Base-by-base conservation (phyloP, 768 basidiomycete genomes). In the Dioszegia crocea region DNA sequence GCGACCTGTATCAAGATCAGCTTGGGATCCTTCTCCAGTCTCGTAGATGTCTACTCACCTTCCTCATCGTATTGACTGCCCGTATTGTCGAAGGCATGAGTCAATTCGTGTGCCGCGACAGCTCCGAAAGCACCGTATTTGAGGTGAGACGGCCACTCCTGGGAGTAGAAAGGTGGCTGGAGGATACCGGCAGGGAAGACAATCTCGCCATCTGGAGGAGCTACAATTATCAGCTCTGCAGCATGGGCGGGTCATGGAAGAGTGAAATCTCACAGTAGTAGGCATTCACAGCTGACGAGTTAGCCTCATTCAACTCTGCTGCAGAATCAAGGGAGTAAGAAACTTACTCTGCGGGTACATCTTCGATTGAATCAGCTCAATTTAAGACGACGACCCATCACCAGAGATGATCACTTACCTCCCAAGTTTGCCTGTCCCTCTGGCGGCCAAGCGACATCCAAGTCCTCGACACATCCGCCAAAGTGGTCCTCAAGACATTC, bases 161-260 rank as follows among this genome's bases (percentile, higher is more conserved):
- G 80, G 3, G 83, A 83, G 81, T 92, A 97, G 83, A 92, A 97
- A 0, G 93, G 93, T 1, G 89, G 86, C 63, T 87, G 90, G 17
- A 98, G 79, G 68, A 98, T 92, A 24, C 96, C 96, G 21, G 96
- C 94, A 9, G 96, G 93, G 80, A 99, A 97, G 21, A 91, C 66
- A 44, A 88, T 88, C 81, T 94, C 91, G 63, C 91, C 92, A 1
- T 87, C 85, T 10, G 89, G 87, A n/a, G 30, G 91, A 87, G 61
- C 86, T 86, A 78, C 4, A 30, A 85, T 91, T 29, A 26, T 53
- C 21, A 53, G 51, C 77, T 92, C 0, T 91, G 91, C 33, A 14
- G 14, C 33, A 71, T 92, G 89, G 3, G 14, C n/a, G 29, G 24
- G 11, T n/a, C n/a, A 17, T 45, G n/a, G 24, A 40, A 2, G 39